Percentiles rank a stretch among this genome's conserved stretches.
Evolutionary conservation across 139 green algal genomes (phyloP).

Genomic region (Chlamydomonas sp.): DNA sequence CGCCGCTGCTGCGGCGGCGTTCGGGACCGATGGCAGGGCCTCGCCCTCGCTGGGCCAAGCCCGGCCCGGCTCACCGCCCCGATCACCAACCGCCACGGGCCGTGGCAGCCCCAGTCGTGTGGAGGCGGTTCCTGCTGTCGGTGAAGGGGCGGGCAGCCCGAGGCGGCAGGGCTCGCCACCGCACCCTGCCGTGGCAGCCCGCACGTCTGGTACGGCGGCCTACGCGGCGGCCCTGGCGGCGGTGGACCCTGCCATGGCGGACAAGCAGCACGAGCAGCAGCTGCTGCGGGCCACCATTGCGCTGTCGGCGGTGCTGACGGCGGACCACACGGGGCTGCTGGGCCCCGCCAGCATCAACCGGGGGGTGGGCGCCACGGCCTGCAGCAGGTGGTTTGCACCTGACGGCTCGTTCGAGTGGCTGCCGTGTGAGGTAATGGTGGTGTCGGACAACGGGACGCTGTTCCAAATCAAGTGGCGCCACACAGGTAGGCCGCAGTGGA

Average conservation of each 20-base stretch:
- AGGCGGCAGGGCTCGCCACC: neutral
- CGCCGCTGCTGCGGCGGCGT: neutral
- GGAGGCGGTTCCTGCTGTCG: neutral
- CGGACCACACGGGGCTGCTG: conserved; percentile 26
- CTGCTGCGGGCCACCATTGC: conserved; percentile 1
- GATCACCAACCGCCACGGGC: neutral
- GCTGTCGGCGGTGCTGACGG: conserved; percentile 31
- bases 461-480: conserved; percentile 43
- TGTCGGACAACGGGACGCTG: conserved; percentile 14
- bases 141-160: neutral
- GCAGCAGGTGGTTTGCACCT: conserved; percentile 29
- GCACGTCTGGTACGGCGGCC: neutral
- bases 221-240: neutral
- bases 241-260: conserved; percentile 4
- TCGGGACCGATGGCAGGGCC: neutral
- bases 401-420: conserved; percentile 46
- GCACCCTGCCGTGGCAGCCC: neutral
- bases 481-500: neutral
- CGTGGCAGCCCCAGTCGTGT: neutral
- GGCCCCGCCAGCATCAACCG: neutral
- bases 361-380: conserved; percentile 12
- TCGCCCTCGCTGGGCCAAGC: neutral
- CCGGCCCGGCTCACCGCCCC: too few species aligned
- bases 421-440: conserved; percentile 33
- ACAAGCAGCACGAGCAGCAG: conserved; percentile 25